Evolutionary conservation across 371 early-diverging fungal species (phyloP), one percentile per base, ranked within the genome.

Genomic region (Nematocida sp.): DNA sequence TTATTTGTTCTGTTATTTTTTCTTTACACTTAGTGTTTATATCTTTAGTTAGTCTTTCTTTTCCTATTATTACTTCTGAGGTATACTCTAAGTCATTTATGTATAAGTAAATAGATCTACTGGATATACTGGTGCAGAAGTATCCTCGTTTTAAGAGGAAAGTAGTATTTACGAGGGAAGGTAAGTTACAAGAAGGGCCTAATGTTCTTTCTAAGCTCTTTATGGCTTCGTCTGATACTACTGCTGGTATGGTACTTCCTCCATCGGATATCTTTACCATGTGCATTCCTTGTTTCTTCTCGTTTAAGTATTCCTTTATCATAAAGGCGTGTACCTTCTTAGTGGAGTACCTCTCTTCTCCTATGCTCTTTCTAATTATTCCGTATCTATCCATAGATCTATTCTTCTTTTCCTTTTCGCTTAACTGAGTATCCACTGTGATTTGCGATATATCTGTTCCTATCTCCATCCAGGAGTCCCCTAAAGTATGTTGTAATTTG

Each of bases 391-490:
- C 55, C 5, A 20, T 28, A 7, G 51, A 51, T 9, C 48, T 49
- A 18, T 26, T 28, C 16, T 66, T 35, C 33, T 42, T 13, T 26
- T 42, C 26, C 45, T 54, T 26, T 33, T 32, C 3, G 9, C 32
- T n/a, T 25, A 39, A 39, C 36, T 66, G 66, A 20, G 66, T 66
- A 11, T 18, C 33, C 16, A 28, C 25, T 32, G 48, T 32, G 2
- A 25, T 32, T 33, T 66, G 51, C 66, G 33, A 28, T 7, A 66
- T 55, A 26, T 66, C 47, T 7, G 35, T 4, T 13, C 66, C 66
- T 66, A 66, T 66, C 50, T 28, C 28, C 32, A 66, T 32, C 66
- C 66, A 66, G 3, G 55, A 18, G 18, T 26, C 55, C 1, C 66
- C 66, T 54, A 66, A 25, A 25, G 48, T 32, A 2, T 53, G 35